Evolutionary conservation across 129 eudicot genomes (phyloP).

Genomic region (Tanacetum coccineum): DNA sequence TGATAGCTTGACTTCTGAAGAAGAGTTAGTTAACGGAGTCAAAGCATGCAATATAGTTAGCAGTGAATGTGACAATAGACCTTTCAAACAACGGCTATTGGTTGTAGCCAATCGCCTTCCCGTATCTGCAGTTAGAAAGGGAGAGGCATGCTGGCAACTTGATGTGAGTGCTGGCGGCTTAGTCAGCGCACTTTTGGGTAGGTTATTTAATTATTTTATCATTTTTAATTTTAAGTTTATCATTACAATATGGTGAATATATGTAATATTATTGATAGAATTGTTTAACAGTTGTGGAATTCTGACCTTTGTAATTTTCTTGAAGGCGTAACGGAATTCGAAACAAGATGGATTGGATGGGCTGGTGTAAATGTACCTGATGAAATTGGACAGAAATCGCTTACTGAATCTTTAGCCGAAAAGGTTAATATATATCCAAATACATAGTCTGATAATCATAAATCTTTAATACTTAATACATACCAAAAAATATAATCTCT

Average conservation of each 20-base stretch:
- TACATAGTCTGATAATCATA: too few species aligned
- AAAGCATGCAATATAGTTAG: too few species aligned
- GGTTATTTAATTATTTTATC: not conserved
- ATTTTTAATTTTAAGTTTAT: not conserved
- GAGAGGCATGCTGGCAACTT: constrained; percentile 67
- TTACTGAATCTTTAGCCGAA: constrained; percentile 65
- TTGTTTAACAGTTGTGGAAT: not conserved
- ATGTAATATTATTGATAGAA: not conserved
- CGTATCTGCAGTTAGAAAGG: constrained; percentile 64
- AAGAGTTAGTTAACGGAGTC: too few species aligned
- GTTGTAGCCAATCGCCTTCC: constrained; percentile 88
- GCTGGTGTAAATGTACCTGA: constrained; percentile 88
- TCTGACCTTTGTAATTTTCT: not conserved
- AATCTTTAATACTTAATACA: constrained; percentile 2
- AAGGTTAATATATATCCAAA: constrained; percentile 45
- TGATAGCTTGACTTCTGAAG: constrained; percentile 24
- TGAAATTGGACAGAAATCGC: constrained; percentile 64
- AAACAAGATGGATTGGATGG: constrained; percentile 95
- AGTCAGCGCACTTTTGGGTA: constrained; percentile 75
- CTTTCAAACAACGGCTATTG: constrained; percentile 53
- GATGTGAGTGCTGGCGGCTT: constrained; percentile 83
- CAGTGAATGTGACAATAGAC: not conserved
- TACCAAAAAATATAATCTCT: not conserved
- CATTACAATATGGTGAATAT: not conserved
- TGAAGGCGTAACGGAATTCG: constrained; percentile 73